Percentiles rank a stretch among this genome's conserved stretches.
These are phyloP conservation scores for Apodospora peruviana DNA, from an alignment of 495 filamentous ascomycete genomes.

Conservation along the genomic window DNA sequence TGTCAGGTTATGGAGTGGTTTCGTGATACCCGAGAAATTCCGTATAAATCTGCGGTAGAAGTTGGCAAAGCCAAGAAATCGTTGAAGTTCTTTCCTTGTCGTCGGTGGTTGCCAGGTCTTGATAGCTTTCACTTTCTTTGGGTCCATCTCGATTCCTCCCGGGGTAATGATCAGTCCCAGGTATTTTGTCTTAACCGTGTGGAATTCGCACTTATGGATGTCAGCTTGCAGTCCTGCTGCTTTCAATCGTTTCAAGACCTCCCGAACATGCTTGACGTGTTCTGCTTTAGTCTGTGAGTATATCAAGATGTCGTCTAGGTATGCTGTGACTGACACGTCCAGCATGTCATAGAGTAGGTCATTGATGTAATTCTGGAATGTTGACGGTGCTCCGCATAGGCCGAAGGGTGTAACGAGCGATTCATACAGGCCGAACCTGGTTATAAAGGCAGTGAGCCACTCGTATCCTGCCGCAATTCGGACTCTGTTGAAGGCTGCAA, in stretches of 20 bases:
- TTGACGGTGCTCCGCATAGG: not conserved
- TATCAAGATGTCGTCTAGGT: not conserved
- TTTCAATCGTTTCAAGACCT: not conserved
- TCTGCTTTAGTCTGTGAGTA: not conserved
- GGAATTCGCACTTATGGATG: not conserved
- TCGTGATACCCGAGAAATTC: not conserved
- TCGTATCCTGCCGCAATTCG: not conserved
- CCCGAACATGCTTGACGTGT: not conserved
- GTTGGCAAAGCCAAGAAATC: not conserved
- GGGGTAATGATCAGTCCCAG: not conserved
- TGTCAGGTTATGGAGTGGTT: not conserved
- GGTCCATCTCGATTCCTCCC: not conserved
- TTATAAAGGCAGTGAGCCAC: not conserved
- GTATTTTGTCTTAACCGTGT: not conserved
- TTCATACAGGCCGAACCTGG: not conserved
- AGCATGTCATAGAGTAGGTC: not conserved
- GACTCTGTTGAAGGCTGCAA: not conserved
- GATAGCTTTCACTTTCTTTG: not conserved
- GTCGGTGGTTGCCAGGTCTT: not conserved
- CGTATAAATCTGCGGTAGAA: not conserved
- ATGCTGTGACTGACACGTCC: not conserved
- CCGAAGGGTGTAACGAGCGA: not conserved
- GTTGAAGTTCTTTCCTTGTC: accelerated
- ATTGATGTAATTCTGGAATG: not conserved
- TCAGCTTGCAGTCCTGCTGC: not conserved